These are phyloP conservation scores for Rubus parviflorus DNA, from an alignment of 306 rosid species.

Conservation along the genomic window DNA sequence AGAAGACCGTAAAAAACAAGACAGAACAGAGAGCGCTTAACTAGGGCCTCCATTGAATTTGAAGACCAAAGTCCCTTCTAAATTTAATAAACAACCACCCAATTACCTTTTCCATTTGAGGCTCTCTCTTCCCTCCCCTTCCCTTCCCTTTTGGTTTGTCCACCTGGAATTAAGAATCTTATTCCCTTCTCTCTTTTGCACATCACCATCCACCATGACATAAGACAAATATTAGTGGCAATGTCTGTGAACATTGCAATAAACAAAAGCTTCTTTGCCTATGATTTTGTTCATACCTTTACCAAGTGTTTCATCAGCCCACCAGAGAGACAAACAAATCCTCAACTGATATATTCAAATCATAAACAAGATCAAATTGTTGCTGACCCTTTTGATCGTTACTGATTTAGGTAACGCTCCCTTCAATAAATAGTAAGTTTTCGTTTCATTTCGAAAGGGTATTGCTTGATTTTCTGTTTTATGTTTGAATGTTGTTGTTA, in stretches of 20 bases:
- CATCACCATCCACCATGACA: conserved; percentile 29
- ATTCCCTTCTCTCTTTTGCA: conserved; percentile 15
- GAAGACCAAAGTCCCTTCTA: conserved; percentile 6
- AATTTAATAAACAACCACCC: conserved; percentile 26
- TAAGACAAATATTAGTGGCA: conserved; percentile 38
- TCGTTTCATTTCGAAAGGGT: conserved; percentile 15
- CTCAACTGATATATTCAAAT: conserved; percentile 27
- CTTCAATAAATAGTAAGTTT: conserved; percentile 21
- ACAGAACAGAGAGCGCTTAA: conserved; percentile 15
- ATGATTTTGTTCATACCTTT: conserved; percentile 30
- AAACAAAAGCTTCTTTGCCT: not conserved
- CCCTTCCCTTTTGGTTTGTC: conserved; percentile 6
- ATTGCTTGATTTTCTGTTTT: conserved; percentile 9
- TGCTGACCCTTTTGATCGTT: conserved; percentile 21
- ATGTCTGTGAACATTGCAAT: conserved; percentile 18
- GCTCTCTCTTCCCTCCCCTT: not conserved
- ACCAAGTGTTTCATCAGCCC: conserved; percentile 25
- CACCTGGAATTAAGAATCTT: conserved; percentile 23
- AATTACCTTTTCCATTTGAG: not conserved
- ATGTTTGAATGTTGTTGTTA: conserved; percentile 1
- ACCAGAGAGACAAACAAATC: conserved; percentile 33
- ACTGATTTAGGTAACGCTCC: conserved; percentile 26
- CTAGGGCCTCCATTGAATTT: conserved; percentile 20
- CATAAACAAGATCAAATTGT: conserved; percentile 22
- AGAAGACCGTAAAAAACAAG: conserved; percentile 1